phyloP scores from a whole-genome alignment of 164 flowering plant genomes.

The Chimonanthus salicifolius region DNA sequence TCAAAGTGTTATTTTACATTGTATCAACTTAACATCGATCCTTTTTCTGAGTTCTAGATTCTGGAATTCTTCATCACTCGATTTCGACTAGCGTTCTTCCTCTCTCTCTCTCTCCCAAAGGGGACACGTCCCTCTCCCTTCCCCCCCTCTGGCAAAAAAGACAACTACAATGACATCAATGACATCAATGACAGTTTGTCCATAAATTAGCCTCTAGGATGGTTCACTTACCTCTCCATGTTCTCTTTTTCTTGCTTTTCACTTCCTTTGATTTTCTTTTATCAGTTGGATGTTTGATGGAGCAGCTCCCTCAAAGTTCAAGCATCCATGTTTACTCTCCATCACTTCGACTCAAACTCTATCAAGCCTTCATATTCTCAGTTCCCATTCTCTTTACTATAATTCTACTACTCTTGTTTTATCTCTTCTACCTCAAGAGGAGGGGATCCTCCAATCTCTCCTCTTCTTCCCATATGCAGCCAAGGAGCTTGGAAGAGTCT shows the following conservation, averaged over 20 bases:
- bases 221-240: neutral
- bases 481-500: conserved; percentile 26
- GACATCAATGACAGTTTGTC: neutral
- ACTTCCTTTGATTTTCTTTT: neutral
- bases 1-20: too few species aligned
- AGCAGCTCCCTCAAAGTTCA: conserved; percentile 35
- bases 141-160: neutral
- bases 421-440: conserved; percentile 58
- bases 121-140: neutral
- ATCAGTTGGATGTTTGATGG: conserved; percentile 30
- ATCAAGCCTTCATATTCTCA: conserved; percentile 59
- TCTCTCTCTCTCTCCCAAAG: neutral
- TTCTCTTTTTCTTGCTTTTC: conserved; percentile 1
- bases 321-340: conserved; percentile 58
- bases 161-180: neutral
- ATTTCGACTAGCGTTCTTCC: neutral
- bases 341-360: conserved; percentile 45
- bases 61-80: too few species aligned
- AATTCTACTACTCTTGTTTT: conserved; percentile 47
- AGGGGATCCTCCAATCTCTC: conserved; percentile 40
- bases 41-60: too few species aligned
- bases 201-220: neutral
- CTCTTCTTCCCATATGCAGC: conserved; percentile 27
- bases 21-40: too few species aligned
- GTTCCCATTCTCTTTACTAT: conserved; percentile 55